Conservation (phyloP, 2,329 filamentous ascomycete genomes). For the Penicillium thymicola region DNA sequence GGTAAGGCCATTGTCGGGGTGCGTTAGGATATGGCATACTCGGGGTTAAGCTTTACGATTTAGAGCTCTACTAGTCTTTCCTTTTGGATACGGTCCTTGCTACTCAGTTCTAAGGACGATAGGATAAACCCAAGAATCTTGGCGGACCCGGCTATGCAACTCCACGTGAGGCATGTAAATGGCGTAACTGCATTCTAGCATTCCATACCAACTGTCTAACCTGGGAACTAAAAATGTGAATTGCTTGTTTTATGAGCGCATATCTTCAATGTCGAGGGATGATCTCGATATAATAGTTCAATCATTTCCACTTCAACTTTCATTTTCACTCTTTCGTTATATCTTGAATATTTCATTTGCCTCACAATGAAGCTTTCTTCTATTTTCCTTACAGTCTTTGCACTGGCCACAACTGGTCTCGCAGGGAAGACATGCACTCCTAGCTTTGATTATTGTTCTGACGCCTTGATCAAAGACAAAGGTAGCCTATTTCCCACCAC, state of each 20-base stretch:
- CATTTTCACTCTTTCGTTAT: not conserved
- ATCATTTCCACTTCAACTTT: not conserved
- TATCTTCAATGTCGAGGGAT: not conserved
- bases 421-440: slow-evolving; percentile 33
- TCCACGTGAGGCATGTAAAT: slow-evolving; percentile 8
- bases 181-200: slow-evolving; percentile 13
- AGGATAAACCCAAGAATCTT: not conserved
- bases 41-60: not conserved
- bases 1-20: not conserved
- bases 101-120: not conserved
- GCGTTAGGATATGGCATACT: too few species aligned
- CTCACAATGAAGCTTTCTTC: slow-evolving; percentile 26
- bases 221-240: slow-evolving; percentile 3
- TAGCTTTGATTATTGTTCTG: slow-evolving; percentile 37
- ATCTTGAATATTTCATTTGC: not conserved
- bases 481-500: slow-evolving; percentile 17
- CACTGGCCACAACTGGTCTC: slow-evolving; percentile 19
- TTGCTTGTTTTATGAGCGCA: not conserved
- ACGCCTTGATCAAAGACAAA: slow-evolving; percentile 27
- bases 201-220: not conserved
- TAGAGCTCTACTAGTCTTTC: not conserved
- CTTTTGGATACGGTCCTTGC: not conserved
- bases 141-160: not conserved
- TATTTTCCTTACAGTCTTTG: slow-evolving; percentile 18
- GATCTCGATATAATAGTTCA: not conserved